Base-by-base conservation (phyloP, 805 yeast species). In the Isabelozyma rhagii region DNA sequence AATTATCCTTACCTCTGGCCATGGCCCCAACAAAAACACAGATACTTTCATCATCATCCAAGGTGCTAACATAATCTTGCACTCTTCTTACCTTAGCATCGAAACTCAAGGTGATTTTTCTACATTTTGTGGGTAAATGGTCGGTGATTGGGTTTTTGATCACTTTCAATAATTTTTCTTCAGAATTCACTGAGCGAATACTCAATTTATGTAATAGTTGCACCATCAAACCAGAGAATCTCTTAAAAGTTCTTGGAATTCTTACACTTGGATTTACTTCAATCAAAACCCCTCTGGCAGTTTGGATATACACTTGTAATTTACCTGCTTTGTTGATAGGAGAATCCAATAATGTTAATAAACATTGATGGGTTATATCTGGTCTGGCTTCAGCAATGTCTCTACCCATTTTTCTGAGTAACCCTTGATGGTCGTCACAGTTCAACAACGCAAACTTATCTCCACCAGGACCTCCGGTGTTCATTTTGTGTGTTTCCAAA, bases 21-120 rank as follows among this genome's bases (percentile, higher is more conserved):
- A 94, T 94, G 44, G 99, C 97, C 65, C 99, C 99, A 44, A 94
- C 97, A 69, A 94, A 94, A 27, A 94, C 97, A 78, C 99, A 94
- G 59, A 94, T 85, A 64, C 96, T 88, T 74, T 94, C 97, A 63
- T 89, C 96, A 2, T 83, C 84, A 59, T 84, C 96, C 59, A 94
- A 74, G 51, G 85, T 85, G 14, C 67, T 69, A 39, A 92, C 92
- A 66, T 89, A 92, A 63, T 92, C 97, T 69, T 90, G 96, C 4
- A 90, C 97, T 58, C 91, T 80, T 56, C 82, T 81, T 46, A 93
- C 89, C 54, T 87, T 85, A 13, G 98, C 96, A 65, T 94, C 98
- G 58, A 89, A 90, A 5, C 96, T 88, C 54, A 94, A 79, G 2
- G 99, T 94, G 56, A 94, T 79, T 64, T 92, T 93, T 55, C 93